Conservation (phyloP, 2,329 filamentous ascomycete genomes). For the Aspergillus fumigatus region DNA sequence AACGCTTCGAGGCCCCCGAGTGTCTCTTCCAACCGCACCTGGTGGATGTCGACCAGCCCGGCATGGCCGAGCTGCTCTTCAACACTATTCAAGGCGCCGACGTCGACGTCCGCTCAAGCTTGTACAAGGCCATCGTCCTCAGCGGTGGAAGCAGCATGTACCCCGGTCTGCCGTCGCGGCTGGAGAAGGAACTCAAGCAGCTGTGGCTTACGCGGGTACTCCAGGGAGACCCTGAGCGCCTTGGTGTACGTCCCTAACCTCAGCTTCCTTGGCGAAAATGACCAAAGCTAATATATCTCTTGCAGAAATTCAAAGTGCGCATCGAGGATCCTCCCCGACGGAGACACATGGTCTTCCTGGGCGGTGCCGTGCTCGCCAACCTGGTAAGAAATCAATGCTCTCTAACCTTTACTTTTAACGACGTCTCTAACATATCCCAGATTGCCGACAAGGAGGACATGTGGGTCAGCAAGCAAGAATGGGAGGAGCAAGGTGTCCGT, state of each 20-base stretch:
- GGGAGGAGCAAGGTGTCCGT: constrained; percentile 84
- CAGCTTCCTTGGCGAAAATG: not conserved
- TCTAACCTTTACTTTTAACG: not conserved
- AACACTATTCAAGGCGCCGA: constrained; percentile 97
- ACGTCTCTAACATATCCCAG: constrained; percentile 29
- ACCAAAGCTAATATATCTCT: constrained; percentile 9
- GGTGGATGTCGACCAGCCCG: constrained; percentile 94
- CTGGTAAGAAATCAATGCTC: constrained; percentile 53
- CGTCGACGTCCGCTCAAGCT: constrained; percentile 85
- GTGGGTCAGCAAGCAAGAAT: constrained; percentile 98
- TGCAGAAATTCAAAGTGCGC: constrained; percentile 94
- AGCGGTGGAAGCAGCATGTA: constrained; percentile 99
- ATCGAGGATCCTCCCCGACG: constrained; percentile 96
- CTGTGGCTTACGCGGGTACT: constrained; percentile 92
- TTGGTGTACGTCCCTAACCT: constrained; percentile 54
- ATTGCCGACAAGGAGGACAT: constrained; percentile 99
- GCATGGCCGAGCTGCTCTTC: constrained; percentile 95
- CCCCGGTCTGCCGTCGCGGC: constrained; percentile 82
- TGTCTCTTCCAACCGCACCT: constrained; percentile 98
- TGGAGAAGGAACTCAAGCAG: constrained; percentile 99
- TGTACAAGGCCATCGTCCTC: constrained; percentile 96
- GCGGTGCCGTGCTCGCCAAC: constrained; percentile 92
- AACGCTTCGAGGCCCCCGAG: constrained; percentile 96
- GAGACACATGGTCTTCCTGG: constrained; percentile 99
- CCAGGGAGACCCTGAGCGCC: constrained; percentile 82